Conservation (phyloP, 2,329 filamentous ascomycete species). For the Pleoardoris graminearum region DNA sequence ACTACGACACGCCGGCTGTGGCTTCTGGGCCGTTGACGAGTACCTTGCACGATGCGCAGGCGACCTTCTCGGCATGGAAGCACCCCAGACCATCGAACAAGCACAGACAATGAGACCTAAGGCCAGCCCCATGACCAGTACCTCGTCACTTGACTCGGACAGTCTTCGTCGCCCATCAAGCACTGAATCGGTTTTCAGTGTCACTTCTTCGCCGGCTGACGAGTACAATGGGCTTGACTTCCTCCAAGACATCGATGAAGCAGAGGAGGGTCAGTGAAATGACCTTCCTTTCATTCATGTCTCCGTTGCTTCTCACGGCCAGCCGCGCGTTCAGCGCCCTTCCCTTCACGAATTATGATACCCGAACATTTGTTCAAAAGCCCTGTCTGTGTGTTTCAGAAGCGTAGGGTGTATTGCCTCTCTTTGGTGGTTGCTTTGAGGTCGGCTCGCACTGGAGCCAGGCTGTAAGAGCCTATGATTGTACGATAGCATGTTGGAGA, state of each 20-base stretch:
- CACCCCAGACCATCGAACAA: constrained; percentile 2
- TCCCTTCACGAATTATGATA: constrained; percentile 2
- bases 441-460: background rate
- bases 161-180: constrained; percentile 17
- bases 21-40: constrained; percentile 44
- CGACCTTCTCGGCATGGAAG: constrained; percentile 36
- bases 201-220: constrained; percentile 15
- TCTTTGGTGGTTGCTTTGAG: background rate
- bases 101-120: background rate
- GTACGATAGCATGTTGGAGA: background rate
- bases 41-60: constrained; percentile 44
- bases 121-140: constrained; percentile 10
- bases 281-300: background rate
- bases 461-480: background rate
- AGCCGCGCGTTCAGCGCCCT: background rate
- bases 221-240: constrained; percentile 38
- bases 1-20: constrained; percentile 42
- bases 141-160: constrained; percentile 3
- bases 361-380: constrained; percentile 9
- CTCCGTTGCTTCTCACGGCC: background rate
- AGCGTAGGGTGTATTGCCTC: too few relatives aligned
- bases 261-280: constrained; percentile 15
- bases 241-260: constrained; percentile 36
- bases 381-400: too few relatives aligned
- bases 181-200: constrained; percentile 16